Base-by-base conservation (phyloP, 225 moss, liverwort and hornwort species). In the Lunularia cruciata region DNA sequence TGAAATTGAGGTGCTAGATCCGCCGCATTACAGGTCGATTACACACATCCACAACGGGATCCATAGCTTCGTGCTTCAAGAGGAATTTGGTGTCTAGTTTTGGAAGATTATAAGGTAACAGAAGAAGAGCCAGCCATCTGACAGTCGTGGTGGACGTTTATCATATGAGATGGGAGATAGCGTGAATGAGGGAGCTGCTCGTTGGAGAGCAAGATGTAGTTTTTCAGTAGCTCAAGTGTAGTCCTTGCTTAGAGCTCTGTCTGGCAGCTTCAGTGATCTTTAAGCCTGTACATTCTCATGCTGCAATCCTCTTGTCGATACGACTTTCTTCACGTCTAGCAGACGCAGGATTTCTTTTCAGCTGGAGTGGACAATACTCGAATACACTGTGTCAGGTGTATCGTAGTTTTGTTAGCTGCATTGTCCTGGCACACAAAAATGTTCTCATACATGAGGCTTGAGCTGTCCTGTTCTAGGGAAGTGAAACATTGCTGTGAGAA, bases 41-140 rank as follows among this genome's bases (percentile, higher is more conserved):
- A n/a, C n/a, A n/a, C n/a, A n/a, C 37, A 15, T 61, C 10, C 8
- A 22, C 38, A 38, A 37, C 22, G 40, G 31, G 61, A 33, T 61
- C 0, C 11, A 3, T 12, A 38, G 38, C 38, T 60, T 11, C 11
- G 26, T n/a, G n/a, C n/a, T n/a, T n/a, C n/a, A n/a, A n/a, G n/a
- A 61, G 40, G 61, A 38, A 40, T 25, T 40, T 1, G 37, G n/a
- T 16, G 11, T 22, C 6, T 37, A 6, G 22, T 60, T 4, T 39
- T 37, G 38, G 60, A n/a, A 11, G 36, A 25, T 20, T 61, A n/a
- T n/a, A 19, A 20, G 61, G 40, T 5, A 26, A n/a, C n/a, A n/a
- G 61, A 25, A 61, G 61, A 57, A 40, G 61, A 61, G 22, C 9
- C n/a, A 23, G 19, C 25, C 22, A 19, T 61, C 38, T 61, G 61